phyloP scores from a whole-genome alignment of 2,329 filamentous ascomycete species.

The Arthrinium phaeospermum region DNA sequence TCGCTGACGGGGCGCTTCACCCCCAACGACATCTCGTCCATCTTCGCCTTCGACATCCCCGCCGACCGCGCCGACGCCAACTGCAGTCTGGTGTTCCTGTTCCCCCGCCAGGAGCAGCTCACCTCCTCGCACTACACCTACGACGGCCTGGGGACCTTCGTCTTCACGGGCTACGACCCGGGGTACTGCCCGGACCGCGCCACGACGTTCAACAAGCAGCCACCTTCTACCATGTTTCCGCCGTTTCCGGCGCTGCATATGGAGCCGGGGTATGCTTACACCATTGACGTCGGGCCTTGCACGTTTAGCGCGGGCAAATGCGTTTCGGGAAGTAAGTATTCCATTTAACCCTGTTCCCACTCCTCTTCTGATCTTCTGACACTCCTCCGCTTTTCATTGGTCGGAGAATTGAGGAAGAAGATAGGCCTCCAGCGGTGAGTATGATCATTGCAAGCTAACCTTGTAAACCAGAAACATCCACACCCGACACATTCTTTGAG shows the following conservation, averaged over 20 bases:
- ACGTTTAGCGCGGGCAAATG: slow-evolving; percentile 35
- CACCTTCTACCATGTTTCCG: slow-evolving; percentile 33
- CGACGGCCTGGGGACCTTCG: slow-evolving; percentile 43
- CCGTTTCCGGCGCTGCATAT: slow-evolving; percentile 39
- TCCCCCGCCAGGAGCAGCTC: slow-evolving; percentile 44
- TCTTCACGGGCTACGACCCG: slow-evolving; percentile 37
- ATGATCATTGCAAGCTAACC: not conserved
- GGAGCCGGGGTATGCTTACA: slow-evolving; percentile 41
- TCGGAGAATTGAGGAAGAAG: not conserved
- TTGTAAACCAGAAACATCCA: slow-evolving; percentile 33
- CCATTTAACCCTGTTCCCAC: not conserved
- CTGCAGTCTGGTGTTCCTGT: slow-evolving; percentile 53
- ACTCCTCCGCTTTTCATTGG: too few relatives aligned
- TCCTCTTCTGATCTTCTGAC: not conserved
- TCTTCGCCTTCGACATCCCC: slow-evolving; percentile 55
- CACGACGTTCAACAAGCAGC: slow-evolving; percentile 40
- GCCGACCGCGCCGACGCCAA: slow-evolving; percentile 44
- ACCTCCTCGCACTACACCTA: slow-evolving; percentile 42
- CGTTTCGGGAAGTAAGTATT: slow-evolving; percentile 36
- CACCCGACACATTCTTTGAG: slow-evolving; percentile 39
- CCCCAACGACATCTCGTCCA: slow-evolving; percentile 39
- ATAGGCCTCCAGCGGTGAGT: not conserved
- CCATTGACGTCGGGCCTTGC: slow-evolving; percentile 40
- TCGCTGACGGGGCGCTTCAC: slow-evolving; percentile 46
- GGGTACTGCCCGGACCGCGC: slow-evolving; percentile 36